Percentiles rank a stretch among this genome's conserved stretches.
These are phyloP conservation scores for Metrosideros polymorpha DNA, from an alignment of 441 rosid species.

Conservation along the genomic window DNA sequence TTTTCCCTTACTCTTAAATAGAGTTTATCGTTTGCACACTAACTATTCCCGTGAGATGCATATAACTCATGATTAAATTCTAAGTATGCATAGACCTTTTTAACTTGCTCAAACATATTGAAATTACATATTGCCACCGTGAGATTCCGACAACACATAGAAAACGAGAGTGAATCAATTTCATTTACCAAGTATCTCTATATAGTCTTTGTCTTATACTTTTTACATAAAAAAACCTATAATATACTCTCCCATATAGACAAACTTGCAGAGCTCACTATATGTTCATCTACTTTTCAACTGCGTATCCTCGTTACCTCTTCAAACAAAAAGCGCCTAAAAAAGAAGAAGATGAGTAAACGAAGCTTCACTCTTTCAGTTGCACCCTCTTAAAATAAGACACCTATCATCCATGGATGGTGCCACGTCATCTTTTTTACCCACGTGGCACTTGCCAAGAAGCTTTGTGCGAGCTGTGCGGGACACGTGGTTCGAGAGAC, in stretches of 20 bases:
- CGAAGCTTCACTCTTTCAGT: not conserved
- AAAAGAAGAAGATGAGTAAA: not conserved
- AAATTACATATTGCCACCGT: not conserved
- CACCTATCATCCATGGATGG: not conserved
- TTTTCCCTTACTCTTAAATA: not conserved
- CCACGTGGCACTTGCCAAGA: not conserved
- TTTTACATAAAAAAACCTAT: too few species aligned
- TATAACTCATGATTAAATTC: not conserved
- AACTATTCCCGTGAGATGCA: not conserved
- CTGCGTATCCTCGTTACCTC: not conserved
- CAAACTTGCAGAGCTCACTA: not conserved
- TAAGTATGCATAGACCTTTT: not conserved
- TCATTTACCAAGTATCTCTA: too few species aligned
- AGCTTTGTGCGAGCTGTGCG: not conserved
- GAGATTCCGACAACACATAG: too few species aligned
- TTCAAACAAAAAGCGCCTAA: not conserved
- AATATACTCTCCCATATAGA: too few species aligned
- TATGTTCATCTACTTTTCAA: not conserved
- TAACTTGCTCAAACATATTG: not conserved
- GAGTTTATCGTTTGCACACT: not conserved
- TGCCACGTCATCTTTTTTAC: not conserved
- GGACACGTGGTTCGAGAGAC: not conserved
- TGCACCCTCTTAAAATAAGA: not conserved
- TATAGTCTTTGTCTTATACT: not conserved
- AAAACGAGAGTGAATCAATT: too few species aligned